Base-by-base conservation (phyloP, 805 yeast species). In the Nakazawaea sp. region DNA sequence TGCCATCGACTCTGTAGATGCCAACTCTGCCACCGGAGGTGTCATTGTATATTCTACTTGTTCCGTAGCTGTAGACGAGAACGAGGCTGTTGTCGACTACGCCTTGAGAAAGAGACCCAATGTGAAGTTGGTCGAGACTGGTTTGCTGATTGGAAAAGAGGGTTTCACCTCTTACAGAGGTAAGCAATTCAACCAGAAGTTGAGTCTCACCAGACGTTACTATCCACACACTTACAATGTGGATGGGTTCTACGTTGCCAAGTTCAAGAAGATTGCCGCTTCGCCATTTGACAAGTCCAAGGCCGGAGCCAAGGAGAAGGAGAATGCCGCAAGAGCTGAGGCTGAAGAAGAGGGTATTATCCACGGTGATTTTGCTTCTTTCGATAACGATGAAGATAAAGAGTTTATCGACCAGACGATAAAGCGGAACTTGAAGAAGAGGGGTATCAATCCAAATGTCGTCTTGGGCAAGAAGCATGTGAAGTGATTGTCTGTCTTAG, bases 181-280 rank as follows among this genome's bases (percentile, higher is more conserved):
- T 34, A 90, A 89, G 62, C 84, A 76, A 40, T 92, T 89, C 70
- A 78, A 83, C 56, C 73, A 85, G 30, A 75, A 75, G 48, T 59
- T 92, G 38, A 74, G 76, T 34, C 64, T 90, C 50, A 89, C 97
- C 3, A 78, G 96, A 68, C 78, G 99, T 61, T 92, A 90, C 62
- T 92, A 92, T 59, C 99, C 99, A 38, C 99, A 92, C 64, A 89
- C 96, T 19, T 92, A 92, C 58, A 92, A 92, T 59, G 98, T 92
- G 38, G 99, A 92, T 62, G 99, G 99, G 18, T 92, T 92, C 73
- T 92, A 67, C 60, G 98, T 92, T 42, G 99, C 99, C 39, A 92
- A 90, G 61, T 86, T 92, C 70, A 78, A 85, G 66, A 92, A 92
- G 72, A 78, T 75, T 45, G 95, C 89, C 0, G 68, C 96, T 43